Evolutionary conservation across 2,329 filamentous ascomycete species (phyloP).

Genomic region (Periglandula ipomoeae): DNA sequence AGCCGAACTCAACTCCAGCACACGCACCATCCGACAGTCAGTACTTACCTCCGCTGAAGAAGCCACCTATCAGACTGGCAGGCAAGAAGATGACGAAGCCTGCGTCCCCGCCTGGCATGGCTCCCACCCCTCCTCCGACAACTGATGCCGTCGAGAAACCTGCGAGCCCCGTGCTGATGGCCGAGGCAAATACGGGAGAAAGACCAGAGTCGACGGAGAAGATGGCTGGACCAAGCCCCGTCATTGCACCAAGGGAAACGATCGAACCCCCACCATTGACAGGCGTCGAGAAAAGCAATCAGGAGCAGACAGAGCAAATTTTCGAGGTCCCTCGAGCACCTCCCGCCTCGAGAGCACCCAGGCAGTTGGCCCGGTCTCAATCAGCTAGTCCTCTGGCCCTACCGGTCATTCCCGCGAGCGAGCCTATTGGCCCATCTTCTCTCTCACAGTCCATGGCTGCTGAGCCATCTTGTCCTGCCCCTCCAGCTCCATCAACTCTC

Average conservation of each 20-base stretch:
- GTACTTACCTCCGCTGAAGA: constrained; percentile 17
- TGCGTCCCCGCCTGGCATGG: constrained; percentile 17
- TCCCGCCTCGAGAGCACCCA: constrained; percentile 9
- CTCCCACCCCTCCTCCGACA: constrained; percentile 30
- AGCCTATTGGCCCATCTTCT: constrained; percentile 35
- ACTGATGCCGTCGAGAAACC: constrained; percentile 27
- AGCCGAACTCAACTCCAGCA: constrained; percentile 9
- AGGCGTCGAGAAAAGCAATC: neutral
- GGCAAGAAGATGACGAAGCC: constrained; percentile 13
- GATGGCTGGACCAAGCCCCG: constrained; percentile 6
- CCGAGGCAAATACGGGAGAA: constrained; percentile 1
- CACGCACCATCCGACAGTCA: constrained; percentile 10
- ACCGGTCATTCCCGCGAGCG: constrained; percentile 36
- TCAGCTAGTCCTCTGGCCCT: constrained; percentile 28
- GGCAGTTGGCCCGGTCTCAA: constrained; percentile 25
- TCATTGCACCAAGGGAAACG: constrained; percentile 2
- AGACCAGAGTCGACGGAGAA: neutral
- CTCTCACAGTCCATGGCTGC: constrained; percentile 23
- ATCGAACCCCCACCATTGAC: neutral
- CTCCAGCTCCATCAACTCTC: constrained; percentile 26
- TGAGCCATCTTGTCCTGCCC: constrained; percentile 12
- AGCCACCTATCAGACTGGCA: constrained; percentile 10
- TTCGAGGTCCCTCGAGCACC: neutral
- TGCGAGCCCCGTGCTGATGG: constrained; percentile 16
- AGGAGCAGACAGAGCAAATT: neutral